Conservation (phyloP, 208 protist genomes). For the Leishmania mexicana region DNA sequence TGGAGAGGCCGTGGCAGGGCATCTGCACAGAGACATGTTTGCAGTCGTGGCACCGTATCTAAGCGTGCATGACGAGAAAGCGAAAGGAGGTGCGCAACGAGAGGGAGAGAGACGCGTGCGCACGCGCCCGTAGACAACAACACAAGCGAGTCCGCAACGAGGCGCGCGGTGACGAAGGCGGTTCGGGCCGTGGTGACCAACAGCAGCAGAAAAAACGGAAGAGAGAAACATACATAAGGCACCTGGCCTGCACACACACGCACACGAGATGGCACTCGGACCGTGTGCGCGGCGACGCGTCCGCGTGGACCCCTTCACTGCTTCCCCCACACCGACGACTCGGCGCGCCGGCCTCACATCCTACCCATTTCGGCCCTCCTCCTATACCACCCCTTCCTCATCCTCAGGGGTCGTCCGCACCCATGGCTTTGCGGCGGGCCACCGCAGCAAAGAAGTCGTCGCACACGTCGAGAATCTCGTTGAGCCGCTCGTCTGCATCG, state of each 20-base stretch:
- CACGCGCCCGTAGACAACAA: neutral
- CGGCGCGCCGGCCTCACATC: neutral
- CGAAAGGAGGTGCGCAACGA: neutral
- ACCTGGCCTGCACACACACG: neutral
- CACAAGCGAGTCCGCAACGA: neutral
- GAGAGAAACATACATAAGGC: neutral
- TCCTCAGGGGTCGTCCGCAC: neutral
- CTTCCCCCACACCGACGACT: neutral
- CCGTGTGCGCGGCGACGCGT: neutral
- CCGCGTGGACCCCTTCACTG: neutral
- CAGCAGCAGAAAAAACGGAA: neutral
- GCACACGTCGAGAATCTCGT: constrained; percentile 85
- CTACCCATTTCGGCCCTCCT: neutral
- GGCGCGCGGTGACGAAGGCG: neutral
- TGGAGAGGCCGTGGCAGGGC: neutral
- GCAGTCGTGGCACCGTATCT: neutral
- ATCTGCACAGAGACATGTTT: neutral
- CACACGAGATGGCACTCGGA: neutral
- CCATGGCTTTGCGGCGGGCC: constrained; percentile 17
- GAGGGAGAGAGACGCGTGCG: neutral
- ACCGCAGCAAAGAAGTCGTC: constrained; percentile 80
- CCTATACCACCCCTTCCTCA: neutral
- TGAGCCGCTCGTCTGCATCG: constrained; percentile 78
- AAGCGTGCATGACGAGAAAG: neutral
- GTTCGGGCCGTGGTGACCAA: neutral